Conservation (phyloP, 768 basidiomycete genomes). For the Serendipita vermifera region DNA sequence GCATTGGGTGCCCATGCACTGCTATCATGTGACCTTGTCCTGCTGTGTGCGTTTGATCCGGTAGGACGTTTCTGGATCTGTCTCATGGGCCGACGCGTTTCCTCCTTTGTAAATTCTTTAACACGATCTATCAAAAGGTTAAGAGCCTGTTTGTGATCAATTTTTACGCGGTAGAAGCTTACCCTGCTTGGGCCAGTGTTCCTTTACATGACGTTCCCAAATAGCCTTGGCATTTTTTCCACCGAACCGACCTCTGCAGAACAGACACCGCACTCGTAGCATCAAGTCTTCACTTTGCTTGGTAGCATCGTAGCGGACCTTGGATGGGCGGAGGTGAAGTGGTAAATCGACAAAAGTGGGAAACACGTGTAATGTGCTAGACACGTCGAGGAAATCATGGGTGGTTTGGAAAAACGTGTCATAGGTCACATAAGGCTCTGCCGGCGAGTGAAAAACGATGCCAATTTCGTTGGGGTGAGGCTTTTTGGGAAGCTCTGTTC, state of each 20-base stretch:
- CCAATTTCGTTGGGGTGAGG: neutral
- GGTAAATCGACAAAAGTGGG: slow-evolving; percentile 2
- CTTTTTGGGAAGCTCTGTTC: neutral
- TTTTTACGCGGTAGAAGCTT: neutral
- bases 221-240: slow-evolving; percentile 9
- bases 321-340: slow-evolving; percentile 3
- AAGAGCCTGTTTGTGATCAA: neutral
- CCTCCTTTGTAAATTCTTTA: neutral
- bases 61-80: slow-evolving; percentile 1
- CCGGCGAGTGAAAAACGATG: neutral
- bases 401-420: slow-evolving; percentile 6
- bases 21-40: neutral
- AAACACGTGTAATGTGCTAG: neutral
- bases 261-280: neutral
- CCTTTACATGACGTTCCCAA: slow-evolving; percentile 8
- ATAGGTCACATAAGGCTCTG: neutral
- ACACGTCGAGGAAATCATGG: neutral
- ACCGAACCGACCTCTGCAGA: slow-evolving; percentile 4
- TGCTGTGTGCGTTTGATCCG: neutral
- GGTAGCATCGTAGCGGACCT: slow-evolving; percentile 1
- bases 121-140: neutral
- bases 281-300: slow-evolving; percentile 1
- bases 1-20: slow-evolving; percentile 4
- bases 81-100: neutral
- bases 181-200: slow-evolving; percentile 8